Evolutionary conservation across 257 asterid genomes (phyloP), one percentile per base, ranked within the genome.

Genomic region (Verbascum thapsus): DNA sequence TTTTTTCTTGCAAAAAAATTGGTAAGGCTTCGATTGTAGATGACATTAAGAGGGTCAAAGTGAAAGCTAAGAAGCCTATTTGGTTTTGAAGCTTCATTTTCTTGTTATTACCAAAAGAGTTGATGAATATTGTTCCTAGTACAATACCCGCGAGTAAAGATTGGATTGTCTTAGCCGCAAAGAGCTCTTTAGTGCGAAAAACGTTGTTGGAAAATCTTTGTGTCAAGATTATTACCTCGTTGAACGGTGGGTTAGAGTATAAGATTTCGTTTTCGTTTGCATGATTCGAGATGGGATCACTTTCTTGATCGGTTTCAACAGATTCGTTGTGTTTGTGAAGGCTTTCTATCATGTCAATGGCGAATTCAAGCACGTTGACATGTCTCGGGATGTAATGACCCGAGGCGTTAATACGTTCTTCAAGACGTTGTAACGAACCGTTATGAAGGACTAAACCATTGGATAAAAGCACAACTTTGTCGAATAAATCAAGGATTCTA

Each of bases 21-120:
- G 91, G 95, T 5, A 91, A 80, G n/a, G 95, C 95, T 77, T 91
- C 96, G 5, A 88, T 86, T n/a, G 95, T 83, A 5, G 95, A 77
- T 40, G 96, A 84, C 58, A 91, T 48, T 74, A 91, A 62, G 71
- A 88, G 84, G 4, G 94, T 78, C 10, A 91, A 83, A 22, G 77
- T 76, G 73, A 91, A 84, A 23, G 94, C 96, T 1, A 91, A 84
- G 82, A 91, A 86, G 2, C 95, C 98, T 17, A 88, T 1, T 66
- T 82, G 86, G 54, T 73, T 76, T 40, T 84, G 94, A 67, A 80
- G 37, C 71, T 77, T 72, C 70, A 64, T 57, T 42, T 35, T 76
- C 53, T 74, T 72, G 18, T 70, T 9, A 49, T 64, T 35, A 5
- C 62, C 69, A 23, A 80, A 83, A 8, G 76, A 58, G 26, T 82